These are phyloP conservation scores for Globisporangium ultimum DNA, from an alignment of 352 stramenopile species.

Conservation along the genomic window DNA sequence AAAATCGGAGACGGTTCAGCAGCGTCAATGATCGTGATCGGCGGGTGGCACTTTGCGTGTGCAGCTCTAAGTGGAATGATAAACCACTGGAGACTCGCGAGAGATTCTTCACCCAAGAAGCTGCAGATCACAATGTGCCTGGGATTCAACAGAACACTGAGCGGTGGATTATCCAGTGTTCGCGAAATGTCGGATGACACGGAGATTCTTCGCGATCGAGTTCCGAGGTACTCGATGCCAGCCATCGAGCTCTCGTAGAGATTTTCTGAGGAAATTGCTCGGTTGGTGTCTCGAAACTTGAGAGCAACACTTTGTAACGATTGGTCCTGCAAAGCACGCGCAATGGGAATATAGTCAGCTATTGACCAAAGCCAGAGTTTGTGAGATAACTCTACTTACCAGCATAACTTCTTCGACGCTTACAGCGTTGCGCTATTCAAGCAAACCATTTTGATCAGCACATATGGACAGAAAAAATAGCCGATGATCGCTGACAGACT, in stretches of 20 bases:
- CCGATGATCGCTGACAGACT: background rate
- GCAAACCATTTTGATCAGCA: background rate
- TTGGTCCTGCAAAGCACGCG: conserved; percentile 41
- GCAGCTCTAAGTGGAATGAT: conserved; percentile 59
- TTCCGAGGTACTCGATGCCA: conserved; percentile 17
- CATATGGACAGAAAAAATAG: background rate
- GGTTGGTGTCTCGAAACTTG: conserved; percentile 34
- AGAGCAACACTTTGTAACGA: conserved; percentile 60
- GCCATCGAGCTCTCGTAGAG: conserved; percentile 40
- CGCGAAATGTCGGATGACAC: conserved; percentile 17
- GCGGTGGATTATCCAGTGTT: conserved; percentile 44
- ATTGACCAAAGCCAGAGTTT: too few relatives aligned
- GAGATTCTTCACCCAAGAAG: conserved; percentile 75
- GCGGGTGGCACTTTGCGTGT: conserved; percentile 47
- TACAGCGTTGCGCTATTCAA: conserved; percentile 23
- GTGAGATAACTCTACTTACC: conserved; percentile 4
- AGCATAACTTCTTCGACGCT: conserved; percentile 46
- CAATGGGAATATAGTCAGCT: conserved; percentile 1
- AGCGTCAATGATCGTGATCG: conserved; percentile 79
- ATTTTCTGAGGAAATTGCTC: conserved; percentile 28
- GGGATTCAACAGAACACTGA: conserved; percentile 59
- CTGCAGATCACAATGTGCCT: conserved; percentile 81
- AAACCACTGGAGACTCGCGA: conserved; percentile 75
- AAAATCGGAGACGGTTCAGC: conserved; percentile 54
- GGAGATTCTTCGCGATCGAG: conserved; percentile 19